Base-by-base conservation (phyloP, 352 stramenopile species). In the Phytophthora pseudosyringae region DNA sequence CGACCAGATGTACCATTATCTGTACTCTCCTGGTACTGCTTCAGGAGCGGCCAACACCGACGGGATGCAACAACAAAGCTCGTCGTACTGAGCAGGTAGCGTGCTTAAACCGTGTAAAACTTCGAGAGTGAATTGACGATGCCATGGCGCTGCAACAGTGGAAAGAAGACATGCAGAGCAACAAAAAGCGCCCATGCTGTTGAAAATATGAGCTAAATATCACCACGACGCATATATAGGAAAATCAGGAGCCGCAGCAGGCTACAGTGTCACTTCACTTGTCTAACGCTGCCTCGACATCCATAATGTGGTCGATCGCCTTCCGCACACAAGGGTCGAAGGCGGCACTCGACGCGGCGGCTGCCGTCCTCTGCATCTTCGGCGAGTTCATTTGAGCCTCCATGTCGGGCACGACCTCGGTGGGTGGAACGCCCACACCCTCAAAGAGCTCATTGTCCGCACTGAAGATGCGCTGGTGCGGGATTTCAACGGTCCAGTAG, bases 1-100 rank as follows among this genome's bases (percentile, higher is more conserved):
- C 63, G 94, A 98, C 59, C 94, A 98, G 76, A 96, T 98, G 88
- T 98, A 98, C 66, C 93, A 98, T 75, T 98, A 98, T 71, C 69
- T 95, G 46, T 91, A 93, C 64, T 80, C 80, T 12, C 45, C 55
- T 41, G 64, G 68, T 10, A 48, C 48, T 40, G 67, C 58, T 33
- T 73, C 64, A 41, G 35, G 25, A 44, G 57, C 38, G 3, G 41
- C 43, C 2, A 54, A 13, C 31, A 41, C 57, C n/a, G 58, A 63
- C 1, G 54, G 55, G 46, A 59, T 50, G 18, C 65, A 69, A 40
- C 43, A 54, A 35, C 40, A 45, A 28, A 47, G 28, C 43, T 36
- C 39, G 9, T 54, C 65, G 33, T 73, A 75, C 39, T 75, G 46
- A 73, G 13, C 18, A 32, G 33, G 5, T 18, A 41, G 16, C 2